Percentiles rank a stretch among this genome's conserved stretches.
These are phyloP conservation scores for Rhynchosporium agropyri DNA, from an alignment of 2,329 filamentous ascomycete genomes.

Conservation along the genomic window DNA sequence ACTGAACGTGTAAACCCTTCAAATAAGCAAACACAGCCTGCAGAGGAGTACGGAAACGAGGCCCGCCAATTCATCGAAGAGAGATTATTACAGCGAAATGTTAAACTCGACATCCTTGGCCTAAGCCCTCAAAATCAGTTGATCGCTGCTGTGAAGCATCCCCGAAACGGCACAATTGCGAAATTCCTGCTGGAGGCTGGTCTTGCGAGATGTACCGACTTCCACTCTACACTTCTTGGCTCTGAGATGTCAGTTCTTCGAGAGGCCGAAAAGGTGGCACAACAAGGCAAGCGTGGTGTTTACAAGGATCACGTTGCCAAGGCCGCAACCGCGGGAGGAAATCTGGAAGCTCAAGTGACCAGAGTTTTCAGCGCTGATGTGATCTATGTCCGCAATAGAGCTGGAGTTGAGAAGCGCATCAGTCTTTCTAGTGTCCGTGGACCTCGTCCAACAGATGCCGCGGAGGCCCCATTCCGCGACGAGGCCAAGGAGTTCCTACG, in stretches of 20 bases:
- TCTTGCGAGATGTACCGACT: constrained; percentile 89
- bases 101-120: constrained; percentile 81
- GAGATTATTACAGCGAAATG: constrained; percentile 81
- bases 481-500: constrained; percentile 96
- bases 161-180: constrained; percentile 81
- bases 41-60: constrained; percentile 88
- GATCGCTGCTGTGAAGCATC: constrained; percentile 85
- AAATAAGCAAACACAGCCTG: constrained; percentile 70
- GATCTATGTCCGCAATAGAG: constrained; percentile 81
- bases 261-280: constrained; percentile 83
- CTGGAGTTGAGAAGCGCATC: constrained; percentile 83
- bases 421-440: constrained; percentile 92
- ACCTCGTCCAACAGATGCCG: constrained; percentile 83
- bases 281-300: constrained; percentile 73
- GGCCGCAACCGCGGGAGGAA: constrained; percentile 58
- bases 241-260: constrained; percentile 83
- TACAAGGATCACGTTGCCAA: constrained; percentile 82
- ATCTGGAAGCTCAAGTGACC: constrained; percentile 79
- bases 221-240: constrained; percentile 91
- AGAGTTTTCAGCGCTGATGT: constrained; percentile 90
- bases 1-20: constrained; percentile 81
- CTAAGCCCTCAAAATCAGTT: constrained; percentile 88
- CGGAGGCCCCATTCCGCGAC: constrained; percentile 84
- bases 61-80: constrained; percentile 85
- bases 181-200: constrained; percentile 88